Conservation (phyloP, 106 monocot species). For the Posidonia australis region DNA sequence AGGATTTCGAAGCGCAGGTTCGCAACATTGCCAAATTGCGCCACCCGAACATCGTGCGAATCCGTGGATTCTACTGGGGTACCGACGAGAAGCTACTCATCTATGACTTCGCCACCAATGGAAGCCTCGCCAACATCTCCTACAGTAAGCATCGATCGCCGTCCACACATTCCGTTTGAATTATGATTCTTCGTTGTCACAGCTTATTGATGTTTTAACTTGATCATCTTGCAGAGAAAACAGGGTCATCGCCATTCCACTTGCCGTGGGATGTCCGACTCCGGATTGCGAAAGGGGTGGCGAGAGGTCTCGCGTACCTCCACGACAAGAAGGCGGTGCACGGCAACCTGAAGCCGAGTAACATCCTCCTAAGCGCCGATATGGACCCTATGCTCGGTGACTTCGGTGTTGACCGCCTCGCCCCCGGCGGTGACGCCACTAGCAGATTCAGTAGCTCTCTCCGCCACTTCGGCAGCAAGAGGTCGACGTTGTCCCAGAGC, state of each 20-base stretch:
- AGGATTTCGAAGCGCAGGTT: conserved; percentile 83
- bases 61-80: conserved; percentile 96
- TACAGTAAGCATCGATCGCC: conserved; percentile 46
- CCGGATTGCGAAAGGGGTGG: conserved; percentile 69
- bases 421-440: conserved; percentile 14
- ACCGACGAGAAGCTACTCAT: conserved; percentile 91
- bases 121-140: conserved; percentile 87
- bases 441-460: conserved; percentile 30
- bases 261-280: conserved; percentile 40
- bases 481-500: conserved; percentile 59
- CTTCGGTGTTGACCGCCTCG: conserved; percentile 67
- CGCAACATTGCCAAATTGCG: conserved; percentile 58
- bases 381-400: conserved; percentile 71
- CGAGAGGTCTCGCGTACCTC: conserved; percentile 64
- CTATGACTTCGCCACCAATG: conserved; percentile 76
- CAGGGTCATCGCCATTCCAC: conserved; percentile 11
- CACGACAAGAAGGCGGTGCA: conserved; percentile 95
- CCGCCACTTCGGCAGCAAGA: conserved; percentile 80
- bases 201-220: background rate
- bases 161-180: too few relatives aligned
- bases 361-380: conserved; percentile 55
- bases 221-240: conserved; percentile 9
- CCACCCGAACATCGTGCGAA: conserved; percentile 71
- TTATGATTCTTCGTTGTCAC: too few relatives aligned
- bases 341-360: conserved; percentile 84